Base-by-base conservation (phyloP, 2,329 filamentous ascomycete genomes). In the Lachnellula hyalina region DNA sequence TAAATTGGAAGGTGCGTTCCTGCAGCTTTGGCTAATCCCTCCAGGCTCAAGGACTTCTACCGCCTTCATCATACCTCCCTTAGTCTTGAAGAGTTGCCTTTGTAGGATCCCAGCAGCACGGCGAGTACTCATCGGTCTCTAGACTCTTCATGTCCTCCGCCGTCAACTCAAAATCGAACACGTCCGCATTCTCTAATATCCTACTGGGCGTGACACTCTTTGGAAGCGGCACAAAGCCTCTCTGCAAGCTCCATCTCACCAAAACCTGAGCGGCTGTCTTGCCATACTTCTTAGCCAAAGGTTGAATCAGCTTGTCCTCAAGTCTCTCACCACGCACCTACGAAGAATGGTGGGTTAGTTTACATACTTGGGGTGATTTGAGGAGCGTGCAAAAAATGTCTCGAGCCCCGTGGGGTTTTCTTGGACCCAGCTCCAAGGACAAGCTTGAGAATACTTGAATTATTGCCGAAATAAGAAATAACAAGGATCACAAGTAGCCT, bases 181-280 rank as follows among this genome's bases (percentile, higher is more conserved):
- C 57, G 2, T 72, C 72, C 0, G 77, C 70, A 63, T 91, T 92
- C 67, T 84, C 79, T 56, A 75, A 73, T 59, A 91, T 90, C 12
- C 87, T 77, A 32, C 77, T 80, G 0, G 83, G 78, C 4, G 81
- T 86, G 49, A 86, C 85, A 57, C 84, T 89, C 78, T 91, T 91
- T 21, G 87, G 86, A 57, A 91, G 73, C 46, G 87, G 87, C 35
- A 88, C 77, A 69, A 82, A 84, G 4, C 82, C 86, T 73, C 89
- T 92, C 72, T 96, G 88, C 71, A 96, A 70, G 62, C 87, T 88
- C 80, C 90, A 96, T 59, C 90, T 80, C 49, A 96, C 73, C 65
- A 96, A 71, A 9, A 96, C 74, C 76, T 96, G 91, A 9, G 88
- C 86, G 56, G 86, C 82, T 7, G 82, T 82, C 73, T 87, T 91